Evolutionary conservation across 495 filamentous ascomycete species (phyloP), one percentile per base, ranked within the genome.

Genomic region (Neurospora sp.): DNA sequence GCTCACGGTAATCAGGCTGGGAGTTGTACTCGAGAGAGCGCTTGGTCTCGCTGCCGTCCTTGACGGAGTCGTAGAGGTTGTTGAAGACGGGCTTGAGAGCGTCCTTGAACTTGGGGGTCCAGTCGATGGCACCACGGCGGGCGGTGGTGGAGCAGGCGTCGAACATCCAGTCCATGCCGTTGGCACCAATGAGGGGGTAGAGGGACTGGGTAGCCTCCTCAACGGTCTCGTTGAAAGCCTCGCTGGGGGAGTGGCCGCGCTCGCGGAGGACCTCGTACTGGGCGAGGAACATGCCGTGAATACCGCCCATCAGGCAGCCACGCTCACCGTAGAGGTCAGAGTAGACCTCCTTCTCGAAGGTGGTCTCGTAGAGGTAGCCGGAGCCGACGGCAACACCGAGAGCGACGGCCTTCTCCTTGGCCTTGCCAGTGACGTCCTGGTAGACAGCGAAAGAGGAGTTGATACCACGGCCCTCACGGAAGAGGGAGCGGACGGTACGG

Each of bases 111-210:
- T 85, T 87, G 81, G 88, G 88, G 82, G 92, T 95, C 96, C 96
- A 99, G 89, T 98, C 96, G 81, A 99, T 97, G 85, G 96, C 96
- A 85, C 96, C 96, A 81, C 96, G 94, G 81, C 96, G 92, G 78
- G 96, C 96, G 48, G 96, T 98, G 79, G 96, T 98, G 71, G 95
- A 98, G 92, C 96, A 99, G 76, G 96, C 96, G 78, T 94, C 94
- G 87, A 97, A 99, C 96, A 99, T 98, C 93, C 96, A 99, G 88
- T 98, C 96, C 96, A 99, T 99, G 77, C 96, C 96, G 83, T 98
- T 91, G 79, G 87, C 88, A 81, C 94, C 96, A 79, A 99, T 98
- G 77, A 99, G 87, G 72, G 96, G 96, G 89, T 98, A 99, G 73
- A 98, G 88, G 77, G 90, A 93, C 89, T 98, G 96, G 48, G 96